Percentiles rank a stretch among this genome's conserved stretches.
Conservation (phyloP, 768 basidiomycete species). For the Podaxis sp. region DNA sequence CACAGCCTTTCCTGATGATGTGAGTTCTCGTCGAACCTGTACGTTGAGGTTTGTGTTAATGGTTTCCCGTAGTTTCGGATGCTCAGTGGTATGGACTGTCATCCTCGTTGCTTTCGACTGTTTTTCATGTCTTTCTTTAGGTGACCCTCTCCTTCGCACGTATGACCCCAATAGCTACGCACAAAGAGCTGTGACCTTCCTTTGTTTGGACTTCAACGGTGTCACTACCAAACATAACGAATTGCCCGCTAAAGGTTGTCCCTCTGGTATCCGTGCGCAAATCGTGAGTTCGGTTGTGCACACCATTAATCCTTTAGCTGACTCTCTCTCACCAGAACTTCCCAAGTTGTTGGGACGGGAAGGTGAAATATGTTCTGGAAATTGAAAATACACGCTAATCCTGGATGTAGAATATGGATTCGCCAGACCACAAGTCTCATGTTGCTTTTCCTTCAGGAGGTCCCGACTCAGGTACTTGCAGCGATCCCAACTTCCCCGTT, state of each 20-base stretch:
- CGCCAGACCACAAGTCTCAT: slow-evolving; percentile 48
- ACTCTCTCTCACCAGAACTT: slow-evolving; percentile 34
- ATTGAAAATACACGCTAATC: neutral
- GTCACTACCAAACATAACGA: slow-evolving; percentile 32
- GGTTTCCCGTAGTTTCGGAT: slow-evolving; percentile 41
- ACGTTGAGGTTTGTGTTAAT: slow-evolving; percentile 3
- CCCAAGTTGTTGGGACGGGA: slow-evolving; percentile 54
- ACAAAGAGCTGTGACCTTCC: slow-evolving; percentile 43
- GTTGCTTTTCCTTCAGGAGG: slow-evolving; percentile 43
- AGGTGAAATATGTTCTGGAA: slow-evolving; percentile 23
- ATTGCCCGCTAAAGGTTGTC: slow-evolving; percentile 34
- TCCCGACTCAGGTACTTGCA: slow-evolving; percentile 45
- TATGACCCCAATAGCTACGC: slow-evolving; percentile 40
- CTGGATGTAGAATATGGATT: slow-evolving; percentile 36
- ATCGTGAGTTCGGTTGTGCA: slow-evolving; percentile 30
- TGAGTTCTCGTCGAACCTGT: slow-evolving; percentile 21
- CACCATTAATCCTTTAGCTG: neutral
- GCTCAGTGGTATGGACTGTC: slow-evolving; percentile 36
- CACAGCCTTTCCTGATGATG: slow-evolving; percentile 52
- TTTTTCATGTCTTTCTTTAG: slow-evolving; percentile 16
- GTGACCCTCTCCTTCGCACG: slow-evolving; percentile 39
- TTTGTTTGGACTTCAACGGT: slow-evolving; percentile 45
- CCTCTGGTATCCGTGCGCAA: slow-evolving; percentile 46
- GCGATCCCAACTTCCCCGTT: slow-evolving; percentile 40
- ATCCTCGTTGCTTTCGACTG: neutral